phyloP scores from a whole-genome alignment of 1,284 basidiomycete genomes.

The Cryptococcus sp. region DNA sequence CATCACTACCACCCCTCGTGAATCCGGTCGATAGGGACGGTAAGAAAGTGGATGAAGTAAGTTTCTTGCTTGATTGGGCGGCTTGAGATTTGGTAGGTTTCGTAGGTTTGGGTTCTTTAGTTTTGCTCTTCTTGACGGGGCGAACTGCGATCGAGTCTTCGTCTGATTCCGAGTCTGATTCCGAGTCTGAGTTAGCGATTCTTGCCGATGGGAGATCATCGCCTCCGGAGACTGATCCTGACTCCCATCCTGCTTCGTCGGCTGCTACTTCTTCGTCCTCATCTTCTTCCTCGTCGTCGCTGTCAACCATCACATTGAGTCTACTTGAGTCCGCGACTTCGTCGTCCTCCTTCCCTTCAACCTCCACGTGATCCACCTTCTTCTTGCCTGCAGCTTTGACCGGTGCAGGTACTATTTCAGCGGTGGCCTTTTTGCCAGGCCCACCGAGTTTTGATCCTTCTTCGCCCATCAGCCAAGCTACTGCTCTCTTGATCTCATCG shows the following conservation, averaged over 20 bases:
- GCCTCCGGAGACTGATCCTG: constrained; percentile 31
- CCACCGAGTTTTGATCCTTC: constrained; percentile 28
- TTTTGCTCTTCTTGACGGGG: neutral
- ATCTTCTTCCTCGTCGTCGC: constrained; percentile 20
- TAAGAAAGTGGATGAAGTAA: constrained; percentile 69
- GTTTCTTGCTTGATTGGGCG: neutral
- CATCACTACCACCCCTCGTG: constrained; percentile 67
- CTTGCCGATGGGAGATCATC: neutral
- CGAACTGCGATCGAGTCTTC: constrained; percentile 11
- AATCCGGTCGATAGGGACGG: constrained; percentile 84
- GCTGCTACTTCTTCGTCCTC: constrained; percentile 45
- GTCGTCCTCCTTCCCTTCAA: constrained; percentile 12
- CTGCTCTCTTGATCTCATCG: constrained; percentile 55
- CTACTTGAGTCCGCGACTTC: constrained; percentile 2
- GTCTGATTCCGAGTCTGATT: constrained; percentile 25
- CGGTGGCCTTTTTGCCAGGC: constrained; percentile 16
- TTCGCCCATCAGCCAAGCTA: constrained; percentile 51
- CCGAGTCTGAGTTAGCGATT: constrained; percentile 23
- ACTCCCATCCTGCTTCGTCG: constrained; percentile 59
- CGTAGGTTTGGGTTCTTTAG: constrained; percentile 6
- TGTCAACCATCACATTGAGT: constrained; percentile 6
- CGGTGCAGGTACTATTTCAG: constrained; percentile 10
- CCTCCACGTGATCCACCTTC: constrained; percentile 5
- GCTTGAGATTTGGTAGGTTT: constrained; percentile 6
- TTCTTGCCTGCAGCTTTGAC: constrained; percentile 10